These are phyloP conservation scores for Yamadazyma takamatsuzukensis DNA, from an alignment of 805 yeast genomes.

Conservation along the genomic window DNA sequence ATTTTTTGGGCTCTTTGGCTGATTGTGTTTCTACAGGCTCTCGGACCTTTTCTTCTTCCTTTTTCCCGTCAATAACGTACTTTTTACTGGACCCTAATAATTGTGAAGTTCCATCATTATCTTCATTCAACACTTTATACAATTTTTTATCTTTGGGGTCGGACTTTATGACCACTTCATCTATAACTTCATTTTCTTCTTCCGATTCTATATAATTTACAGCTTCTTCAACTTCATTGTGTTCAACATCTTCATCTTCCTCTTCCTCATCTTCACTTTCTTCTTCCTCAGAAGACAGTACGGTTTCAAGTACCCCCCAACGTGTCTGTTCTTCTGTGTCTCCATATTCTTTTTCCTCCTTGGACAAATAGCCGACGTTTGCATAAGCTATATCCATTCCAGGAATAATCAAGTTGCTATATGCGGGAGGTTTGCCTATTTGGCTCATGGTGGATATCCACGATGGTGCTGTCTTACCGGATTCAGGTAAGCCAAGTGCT, in stretches of 20 bases:
- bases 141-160: constrained; percentile 3
- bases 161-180: constrained; percentile 4
- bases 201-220: constrained; percentile 28
- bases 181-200: constrained; percentile 1
- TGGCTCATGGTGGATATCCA: constrained; percentile 72
- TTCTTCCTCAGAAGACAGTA: constrained; percentile 49
- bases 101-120: no score
- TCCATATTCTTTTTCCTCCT: constrained; percentile 11
- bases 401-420: constrained; percentile 59
- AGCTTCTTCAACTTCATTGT: constrained; percentile 53
- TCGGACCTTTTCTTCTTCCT: no score
- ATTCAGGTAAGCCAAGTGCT: constrained; percentile 65
- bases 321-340: constrained; percentile 13
- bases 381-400: constrained; percentile 36
- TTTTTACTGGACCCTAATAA: neutral
- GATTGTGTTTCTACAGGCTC: neutral
- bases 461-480: constrained; percentile 55
- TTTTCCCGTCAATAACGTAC: neutral
- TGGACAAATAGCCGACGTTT: constrained; percentile 29
- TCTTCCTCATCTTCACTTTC: constrained; percentile 51
- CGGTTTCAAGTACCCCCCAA: constrained; percentile 40
- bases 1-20: constrained; percentile 1
- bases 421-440: constrained; percentile 82
- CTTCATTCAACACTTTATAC: constrained; percentile 20
- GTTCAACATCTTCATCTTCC: constrained; percentile 28